Conservation (phyloP, 768 basidiomycete species). For the Suillus clintonianus region DNA sequence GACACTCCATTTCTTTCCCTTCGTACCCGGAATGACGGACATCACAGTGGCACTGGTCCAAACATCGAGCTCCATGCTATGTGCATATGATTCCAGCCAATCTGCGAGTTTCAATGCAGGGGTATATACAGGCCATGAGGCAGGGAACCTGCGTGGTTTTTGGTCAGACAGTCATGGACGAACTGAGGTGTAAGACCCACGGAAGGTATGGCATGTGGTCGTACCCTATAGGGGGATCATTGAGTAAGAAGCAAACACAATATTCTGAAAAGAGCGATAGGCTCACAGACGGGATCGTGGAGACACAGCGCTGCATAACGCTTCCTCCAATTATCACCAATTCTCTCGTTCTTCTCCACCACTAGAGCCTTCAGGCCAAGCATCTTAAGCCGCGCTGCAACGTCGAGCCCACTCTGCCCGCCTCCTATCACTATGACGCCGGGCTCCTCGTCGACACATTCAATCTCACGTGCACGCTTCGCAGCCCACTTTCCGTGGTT, state of each 20-base stretch:
- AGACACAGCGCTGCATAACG: slow-evolving; percentile 51
- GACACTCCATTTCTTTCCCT: slow-evolving; percentile 46
- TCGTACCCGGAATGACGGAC: slow-evolving; percentile 30
- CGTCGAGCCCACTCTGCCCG: slow-evolving; percentile 55
- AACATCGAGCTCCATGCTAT: slow-evolving; percentile 59
- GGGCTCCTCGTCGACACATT: slow-evolving; percentile 44
- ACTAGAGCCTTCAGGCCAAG: slow-evolving; percentile 20
- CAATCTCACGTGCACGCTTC: slow-evolving; percentile 27
- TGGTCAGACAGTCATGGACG: background rate
- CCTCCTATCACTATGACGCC: slow-evolving; percentile 53
- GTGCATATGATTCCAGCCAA: slow-evolving; percentile 68
- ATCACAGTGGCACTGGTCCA: slow-evolving; percentile 53
- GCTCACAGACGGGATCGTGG: slow-evolving; percentile 34
- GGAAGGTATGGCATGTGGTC: slow-evolving; percentile 57
- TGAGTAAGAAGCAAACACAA: background rate
- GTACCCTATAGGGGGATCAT: slow-evolving; percentile 33
- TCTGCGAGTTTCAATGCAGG: slow-evolving; percentile 61
- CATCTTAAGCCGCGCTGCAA: slow-evolving; percentile 56
- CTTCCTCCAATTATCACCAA: slow-evolving; percentile 35
- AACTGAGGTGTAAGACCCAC: slow-evolving; percentile 32
- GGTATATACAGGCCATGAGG: slow-evolving; percentile 58
- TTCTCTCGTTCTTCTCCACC: slow-evolving; percentile 25
- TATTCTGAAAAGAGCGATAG: background rate
- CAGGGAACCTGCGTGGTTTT: slow-evolving; percentile 46
- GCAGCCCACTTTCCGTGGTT: slow-evolving; percentile 33